phyloP scores from a whole-genome alignment of 305 asterid genomes.

The Rubia tinctorum region DNA sequence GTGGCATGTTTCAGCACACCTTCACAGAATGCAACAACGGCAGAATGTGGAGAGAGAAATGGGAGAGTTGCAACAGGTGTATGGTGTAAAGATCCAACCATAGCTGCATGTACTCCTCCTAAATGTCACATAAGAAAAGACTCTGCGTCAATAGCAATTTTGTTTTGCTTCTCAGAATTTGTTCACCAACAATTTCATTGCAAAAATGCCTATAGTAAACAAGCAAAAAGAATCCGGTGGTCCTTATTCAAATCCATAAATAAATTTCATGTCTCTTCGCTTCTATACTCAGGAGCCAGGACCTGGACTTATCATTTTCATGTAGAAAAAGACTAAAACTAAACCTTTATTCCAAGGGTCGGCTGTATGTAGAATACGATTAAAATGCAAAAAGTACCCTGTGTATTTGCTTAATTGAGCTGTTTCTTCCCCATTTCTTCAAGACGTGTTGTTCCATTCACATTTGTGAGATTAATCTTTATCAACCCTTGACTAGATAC shows the following conservation, averaged over 20 bases:
- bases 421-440: neutral
- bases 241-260: neutral
- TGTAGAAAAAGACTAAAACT: neutral
- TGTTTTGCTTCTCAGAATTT: neutral
- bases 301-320: neutral
- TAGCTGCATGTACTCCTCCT: constrained; percentile 93
- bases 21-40: constrained; percentile 97
- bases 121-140: constrained; percentile 18
- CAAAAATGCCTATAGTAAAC: neutral
- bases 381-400: neutral
- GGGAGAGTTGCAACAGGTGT: constrained; percentile 52
- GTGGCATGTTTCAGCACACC: constrained; percentile 93
- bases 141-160: neutral
- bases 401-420: neutral
- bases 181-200: neutral
- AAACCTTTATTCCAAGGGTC: neutral
- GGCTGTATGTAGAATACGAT: neutral
- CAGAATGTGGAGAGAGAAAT: constrained; percentile 96
- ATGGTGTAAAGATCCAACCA: constrained; percentile 94
- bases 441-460: neutral
- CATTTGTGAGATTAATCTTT: neutral
- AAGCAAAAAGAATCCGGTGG: neutral
- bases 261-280: neutral
- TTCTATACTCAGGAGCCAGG: neutral
- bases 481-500: neutral